Percentiles rank a stretch among this genome's conserved stretches.
phyloP scores from a whole-genome alignment of 75 land plant species.

The Pinus tabuliformis region DNA sequence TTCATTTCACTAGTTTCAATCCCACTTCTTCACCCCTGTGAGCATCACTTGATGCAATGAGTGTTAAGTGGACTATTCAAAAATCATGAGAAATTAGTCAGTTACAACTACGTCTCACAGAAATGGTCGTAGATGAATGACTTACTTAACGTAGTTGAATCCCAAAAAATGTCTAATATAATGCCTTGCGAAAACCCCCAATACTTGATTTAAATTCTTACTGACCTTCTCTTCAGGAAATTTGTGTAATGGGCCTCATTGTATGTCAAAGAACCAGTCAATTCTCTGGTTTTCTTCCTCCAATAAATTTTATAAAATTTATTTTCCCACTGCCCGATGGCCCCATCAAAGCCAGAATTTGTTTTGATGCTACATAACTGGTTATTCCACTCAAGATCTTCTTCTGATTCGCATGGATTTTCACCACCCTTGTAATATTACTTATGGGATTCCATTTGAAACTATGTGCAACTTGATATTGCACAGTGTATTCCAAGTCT shows the following conservation, averaged over 20 bases:
- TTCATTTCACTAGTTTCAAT: no score
- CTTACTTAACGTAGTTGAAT: no score
- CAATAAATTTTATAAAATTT: conserved; percentile 72
- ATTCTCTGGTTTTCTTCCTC: conserved; percentile 60
- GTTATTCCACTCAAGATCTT: conserved; percentile 77
- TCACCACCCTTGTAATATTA: not conserved
- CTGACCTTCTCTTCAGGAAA: conserved; percentile 75
- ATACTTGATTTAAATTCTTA: not conserved
- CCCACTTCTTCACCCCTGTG: no score
- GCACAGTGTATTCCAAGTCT: conserved; percentile 3
- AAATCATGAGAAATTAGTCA: no score
- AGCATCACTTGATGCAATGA: no score
- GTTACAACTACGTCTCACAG: no score
- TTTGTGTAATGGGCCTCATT: conserved; percentile 66
- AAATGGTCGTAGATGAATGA: no score
- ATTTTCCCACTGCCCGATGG: conserved; percentile 97
- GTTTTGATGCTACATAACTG: conserved; percentile 74
- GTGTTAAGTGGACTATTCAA: no score
- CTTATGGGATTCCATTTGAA: not conserved
- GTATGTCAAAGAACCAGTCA: conserved; percentile 67
- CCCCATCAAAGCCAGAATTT: conserved; percentile 91
- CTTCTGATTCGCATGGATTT: conserved; percentile 14
- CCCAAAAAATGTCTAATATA: no score
- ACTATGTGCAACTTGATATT: not conserved
- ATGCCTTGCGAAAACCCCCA: no score